Conservation (phyloP, 345 rosid genomes). For the Cardamine occulta region DNA sequence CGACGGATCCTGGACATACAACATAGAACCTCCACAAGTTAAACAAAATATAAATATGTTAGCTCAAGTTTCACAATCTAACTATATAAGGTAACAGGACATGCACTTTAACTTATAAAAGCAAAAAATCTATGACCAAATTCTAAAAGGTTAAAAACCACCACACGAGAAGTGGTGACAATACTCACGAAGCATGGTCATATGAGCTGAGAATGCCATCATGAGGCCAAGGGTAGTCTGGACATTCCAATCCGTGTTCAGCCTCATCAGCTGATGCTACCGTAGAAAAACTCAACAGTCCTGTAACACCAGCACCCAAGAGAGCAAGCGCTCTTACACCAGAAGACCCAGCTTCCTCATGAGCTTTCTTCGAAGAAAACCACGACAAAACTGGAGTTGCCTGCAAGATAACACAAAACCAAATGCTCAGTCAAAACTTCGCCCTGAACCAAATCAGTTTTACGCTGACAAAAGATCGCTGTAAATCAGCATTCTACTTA, state of each 20-base stretch:
- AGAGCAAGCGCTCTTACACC: slow-evolving; percentile 67
- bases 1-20: slow-evolving; percentile 85
- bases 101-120: neutral
- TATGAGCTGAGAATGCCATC: slow-evolving; percentile 95
- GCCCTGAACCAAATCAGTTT: neutral
- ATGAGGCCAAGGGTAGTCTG: slow-evolving; percentile 99
- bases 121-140: neutral
- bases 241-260: slow-evolving; percentile 84
- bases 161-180: neutral
- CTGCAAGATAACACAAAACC: slow-evolving; percentile 48
- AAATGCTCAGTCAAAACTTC: slow-evolving; percentile 22
- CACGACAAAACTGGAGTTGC: slow-evolving; percentile 58
- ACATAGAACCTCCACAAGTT: slow-evolving; percentile 29
- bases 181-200: slow-evolving; percentile 97
- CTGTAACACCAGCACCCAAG: slow-evolving; percentile 91
- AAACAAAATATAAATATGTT: neutral
- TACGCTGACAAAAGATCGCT: neutral
- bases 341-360: slow-evolving; percentile 62
- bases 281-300: slow-evolving; percentile 74
- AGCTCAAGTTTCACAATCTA: neutral
- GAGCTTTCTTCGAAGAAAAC: slow-evolving; percentile 69
- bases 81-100: neutral
- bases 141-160: neutral
- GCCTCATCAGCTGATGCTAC: slow-evolving; percentile 97
- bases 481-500: neutral